Conservation (phyloP, 179 eudicot species). For the Spergularia azorica region DNA sequence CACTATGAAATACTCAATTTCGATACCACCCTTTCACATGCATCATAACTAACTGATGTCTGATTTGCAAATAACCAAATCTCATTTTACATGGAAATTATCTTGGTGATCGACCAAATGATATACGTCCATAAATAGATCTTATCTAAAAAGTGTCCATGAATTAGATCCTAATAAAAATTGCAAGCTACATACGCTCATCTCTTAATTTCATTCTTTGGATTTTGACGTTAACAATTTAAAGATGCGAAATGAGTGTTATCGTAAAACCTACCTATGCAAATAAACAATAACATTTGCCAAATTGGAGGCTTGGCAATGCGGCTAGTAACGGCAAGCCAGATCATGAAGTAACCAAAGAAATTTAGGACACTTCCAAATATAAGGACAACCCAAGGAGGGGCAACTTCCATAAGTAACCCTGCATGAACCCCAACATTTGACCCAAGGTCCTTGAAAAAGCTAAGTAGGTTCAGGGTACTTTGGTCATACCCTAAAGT, state of each 20-base stretch:
- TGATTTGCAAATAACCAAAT: too few species aligned
- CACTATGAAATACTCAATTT: too few species aligned
- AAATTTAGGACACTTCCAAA: constrained; percentile 27
- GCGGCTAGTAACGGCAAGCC: constrained; percentile 35
- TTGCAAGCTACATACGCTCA: too few species aligned
- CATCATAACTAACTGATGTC: too few species aligned
- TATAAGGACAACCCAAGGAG: constrained; percentile 31
- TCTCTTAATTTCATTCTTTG: too few species aligned
- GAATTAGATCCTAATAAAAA: too few species aligned
- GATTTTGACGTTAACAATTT: too few species aligned
- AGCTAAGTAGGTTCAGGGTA: constrained; percentile 35
- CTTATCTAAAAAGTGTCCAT: too few species aligned
- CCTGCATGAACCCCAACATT: constrained; percentile 35
- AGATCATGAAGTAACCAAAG: constrained; percentile 40
- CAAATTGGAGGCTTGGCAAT: constrained; percentile 37
- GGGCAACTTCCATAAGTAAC: constrained; percentile 29
- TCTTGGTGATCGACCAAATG: not conserved
- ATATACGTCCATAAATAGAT: not conserved
- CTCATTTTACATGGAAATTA: too few species aligned
- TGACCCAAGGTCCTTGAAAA: constrained; percentile 39
- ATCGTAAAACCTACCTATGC: constrained; percentile 15
- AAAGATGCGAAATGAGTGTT: too few species aligned
- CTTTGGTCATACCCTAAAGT: constrained; percentile 38
- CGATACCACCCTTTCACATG: too few species aligned
- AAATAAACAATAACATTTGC: constrained; percentile 43